phyloP scores from a whole-genome alignment of 169 alveolate genomes.

The Plasmodium adleri region DNA sequence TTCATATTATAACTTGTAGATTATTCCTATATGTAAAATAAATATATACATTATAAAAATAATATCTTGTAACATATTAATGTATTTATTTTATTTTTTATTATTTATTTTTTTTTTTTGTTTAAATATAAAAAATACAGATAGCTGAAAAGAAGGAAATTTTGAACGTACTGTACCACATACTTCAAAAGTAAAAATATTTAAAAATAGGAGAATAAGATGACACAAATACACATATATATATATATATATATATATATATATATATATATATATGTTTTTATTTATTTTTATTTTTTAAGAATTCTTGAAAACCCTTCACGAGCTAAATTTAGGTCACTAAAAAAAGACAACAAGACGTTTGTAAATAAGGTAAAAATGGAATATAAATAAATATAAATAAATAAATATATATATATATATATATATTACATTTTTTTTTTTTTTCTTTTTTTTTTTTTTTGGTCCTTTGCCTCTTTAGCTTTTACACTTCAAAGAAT shows the following conservation, averaged over 20 bases:
- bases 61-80: background rate
- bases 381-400: background rate
- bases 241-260: background rate
- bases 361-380: conserved; percentile 62
- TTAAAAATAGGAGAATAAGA: background rate
- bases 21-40: no score
- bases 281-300: background rate
- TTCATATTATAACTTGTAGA: no score
- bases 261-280: background rate
- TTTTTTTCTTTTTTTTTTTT: background rate
- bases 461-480: background rate
- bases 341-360: conserved; percentile 68
- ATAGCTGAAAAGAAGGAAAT: conserved; percentile 67
- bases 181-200: conserved; percentile 60
- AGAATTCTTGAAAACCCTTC: conserved; percentile 71
- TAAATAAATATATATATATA: background rate
- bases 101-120: conserved; percentile 3
- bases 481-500: conserved; percentile 43
- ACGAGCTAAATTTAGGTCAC: conserved; percentile 61
- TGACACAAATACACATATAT: background rate
- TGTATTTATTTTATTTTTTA: background rate
- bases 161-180: conserved; percentile 56
- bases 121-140: conserved; percentile 1
- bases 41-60: no score
- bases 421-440: background rate